These are phyloP conservation scores for Nicotiana obtusifolia DNA, from an alignment of 257 asterid genomes.

Conservation along the genomic window DNA sequence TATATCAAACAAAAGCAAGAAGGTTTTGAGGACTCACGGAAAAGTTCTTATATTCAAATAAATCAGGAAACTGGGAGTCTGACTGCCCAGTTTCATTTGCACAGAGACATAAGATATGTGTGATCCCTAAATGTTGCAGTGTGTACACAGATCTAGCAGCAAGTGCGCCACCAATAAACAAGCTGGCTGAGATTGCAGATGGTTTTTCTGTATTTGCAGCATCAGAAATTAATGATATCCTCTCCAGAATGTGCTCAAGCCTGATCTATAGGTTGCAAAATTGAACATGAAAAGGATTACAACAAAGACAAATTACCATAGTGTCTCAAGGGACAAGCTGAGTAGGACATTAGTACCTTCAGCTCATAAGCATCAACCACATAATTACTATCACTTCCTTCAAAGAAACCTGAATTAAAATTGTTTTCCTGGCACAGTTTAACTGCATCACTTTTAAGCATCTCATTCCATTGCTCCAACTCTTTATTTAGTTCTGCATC, in stretches of 20 bases:
- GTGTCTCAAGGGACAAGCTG: background rate
- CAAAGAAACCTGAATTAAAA: slow-evolving; percentile 86
- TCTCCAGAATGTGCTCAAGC: slow-evolving; percentile 96
- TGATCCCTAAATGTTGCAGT: slow-evolving; percentile 76
- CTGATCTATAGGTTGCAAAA: slow-evolving; percentile 55
- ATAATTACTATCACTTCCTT: slow-evolving; percentile 79
- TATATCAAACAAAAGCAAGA: background rate
- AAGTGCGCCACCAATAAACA: slow-evolving; percentile 93
- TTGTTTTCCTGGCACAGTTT: slow-evolving; percentile 88
- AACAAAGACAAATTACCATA: background rate
- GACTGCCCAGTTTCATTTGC: slow-evolving; percentile 95
- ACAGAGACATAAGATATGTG: slow-evolving; percentile 89
- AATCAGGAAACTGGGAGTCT: slow-evolving; percentile 84
- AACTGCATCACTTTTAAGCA: slow-evolving; percentile 75
- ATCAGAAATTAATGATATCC: slow-evolving; percentile 76
- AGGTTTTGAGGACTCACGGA: slow-evolving; percentile 50
- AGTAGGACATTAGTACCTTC: slow-evolving; percentile 46
- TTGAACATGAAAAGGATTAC: slow-evolving; percentile 10
- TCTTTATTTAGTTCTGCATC: slow-evolving; percentile 81
- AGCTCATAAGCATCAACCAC: slow-evolving; percentile 94
- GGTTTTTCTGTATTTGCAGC: slow-evolving; percentile 97
- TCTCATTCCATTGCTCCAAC: slow-evolving; percentile 90
- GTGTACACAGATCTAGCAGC: slow-evolving; percentile 95
- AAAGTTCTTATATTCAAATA: slow-evolving; percentile 76
- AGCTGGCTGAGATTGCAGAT: slow-evolving; percentile 42